These are phyloP conservation scores for Penicillium griseofulvum DNA, from an alignment of 2,329 filamentous ascomycete genomes.

Conservation along the genomic window DNA sequence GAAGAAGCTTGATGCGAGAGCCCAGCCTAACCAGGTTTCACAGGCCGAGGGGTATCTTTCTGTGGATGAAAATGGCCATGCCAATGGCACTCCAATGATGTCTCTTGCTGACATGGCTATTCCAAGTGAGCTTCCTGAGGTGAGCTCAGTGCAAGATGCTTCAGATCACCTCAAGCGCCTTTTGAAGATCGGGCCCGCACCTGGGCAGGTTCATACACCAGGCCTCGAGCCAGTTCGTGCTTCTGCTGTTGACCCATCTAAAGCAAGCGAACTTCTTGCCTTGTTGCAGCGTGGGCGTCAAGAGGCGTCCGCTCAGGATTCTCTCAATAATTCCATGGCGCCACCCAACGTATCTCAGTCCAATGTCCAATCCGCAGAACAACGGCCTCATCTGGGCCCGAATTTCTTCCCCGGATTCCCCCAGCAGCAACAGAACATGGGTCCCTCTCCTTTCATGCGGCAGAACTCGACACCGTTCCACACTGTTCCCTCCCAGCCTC, in stretches of 20 bases:
- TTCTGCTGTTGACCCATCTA: conserved; percentile 35
- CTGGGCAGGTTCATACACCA: conserved; percentile 12
- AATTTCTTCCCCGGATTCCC: conserved; percentile 43
- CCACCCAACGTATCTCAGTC: conserved; percentile 54
- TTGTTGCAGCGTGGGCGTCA: conserved; percentile 50
- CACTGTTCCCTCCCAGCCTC: conserved; percentile 10
- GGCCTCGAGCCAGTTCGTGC: conserved; percentile 17
- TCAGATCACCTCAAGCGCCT: conserved; percentile 53
- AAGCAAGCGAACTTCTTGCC: conserved; percentile 55
- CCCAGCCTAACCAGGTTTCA: conserved; percentile 44
- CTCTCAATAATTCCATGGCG: conserved; percentile 50
- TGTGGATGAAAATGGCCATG: conserved; percentile 55
- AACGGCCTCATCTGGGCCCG: conserved; percentile 51
- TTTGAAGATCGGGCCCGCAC: conserved; percentile 37
- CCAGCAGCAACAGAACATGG: conserved; percentile 30
- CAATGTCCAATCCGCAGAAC: conserved; percentile 55
- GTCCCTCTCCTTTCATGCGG: conserved; percentile 32
- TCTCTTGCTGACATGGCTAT: conserved; percentile 23
- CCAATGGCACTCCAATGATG: conserved; percentile 20
- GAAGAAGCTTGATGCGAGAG: conserved; percentile 65
- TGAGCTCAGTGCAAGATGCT: conserved; percentile 42
- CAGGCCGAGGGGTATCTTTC: conserved; percentile 52
- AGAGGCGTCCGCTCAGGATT: conserved; percentile 25
- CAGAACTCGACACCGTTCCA: conserved; percentile 19
- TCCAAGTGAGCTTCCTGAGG: conserved; percentile 43